Base-by-base conservation (phyloP, 306 rosid genomes). In the Cicer pinnatifidum region DNA sequence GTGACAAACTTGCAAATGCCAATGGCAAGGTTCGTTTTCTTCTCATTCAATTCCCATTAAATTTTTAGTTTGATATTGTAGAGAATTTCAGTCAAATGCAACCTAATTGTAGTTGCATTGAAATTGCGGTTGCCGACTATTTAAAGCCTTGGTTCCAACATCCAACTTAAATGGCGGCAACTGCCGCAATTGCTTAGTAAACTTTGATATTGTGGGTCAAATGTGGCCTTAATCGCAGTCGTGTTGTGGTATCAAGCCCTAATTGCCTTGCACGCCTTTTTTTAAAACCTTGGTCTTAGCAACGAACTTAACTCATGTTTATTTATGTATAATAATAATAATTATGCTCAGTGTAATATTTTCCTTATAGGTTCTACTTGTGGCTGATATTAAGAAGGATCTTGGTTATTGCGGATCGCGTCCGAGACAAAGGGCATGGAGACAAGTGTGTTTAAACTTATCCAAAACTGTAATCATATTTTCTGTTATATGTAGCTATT, bases 291-390 rank as follows among this genome's bases (percentile, higher is more conserved):
- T 41, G 45, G 45, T 41, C 9, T 41, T 45, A 57, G 33, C 60
- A 19, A 9, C 71, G 5, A 9, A 5, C 15, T 17, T 7, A 33
- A 46, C 33, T 43, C 11, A n/a, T 51, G 3, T 63, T 63, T 67
- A 19, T 52, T 13, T 51, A 7, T 28, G 35, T 28, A 28, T 28
- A 28, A 28, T 28, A 28, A 28, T 16, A 15, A 28, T 16, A 15
- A 52, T 52, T 52, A 15, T 76, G 76, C 85, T 44, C 50, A 84
- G 70, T 47, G 65, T 61, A 12, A 53, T 82, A 9, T 48, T 78
- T 71, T 77, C 77, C 62, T 75, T 84, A 9, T 67, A 94, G 98
- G 96, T 94, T 79, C 97, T 91, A 77, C 86, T 88, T 69, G 94
- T 82, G 83, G 84, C 88, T 44, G 92, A 84, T 78, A 76, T 94